phyloP scores from a whole-genome alignment of 2,329 filamentous ascomycete species.

The Microdochium paspali region DNA sequence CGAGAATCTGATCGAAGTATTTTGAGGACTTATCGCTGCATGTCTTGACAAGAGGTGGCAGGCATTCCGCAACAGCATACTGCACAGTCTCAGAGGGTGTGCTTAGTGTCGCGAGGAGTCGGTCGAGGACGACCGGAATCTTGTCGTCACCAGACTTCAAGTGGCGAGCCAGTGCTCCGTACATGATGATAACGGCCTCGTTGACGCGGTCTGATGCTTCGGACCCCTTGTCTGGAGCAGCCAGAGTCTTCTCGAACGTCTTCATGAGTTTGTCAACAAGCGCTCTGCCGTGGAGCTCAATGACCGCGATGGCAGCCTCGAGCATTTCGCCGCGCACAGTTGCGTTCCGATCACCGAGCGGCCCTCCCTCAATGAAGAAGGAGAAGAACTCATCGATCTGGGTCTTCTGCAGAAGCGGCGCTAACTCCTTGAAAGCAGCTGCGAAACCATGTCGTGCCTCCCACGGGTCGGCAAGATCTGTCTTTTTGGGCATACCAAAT shows the following conservation, averaged over 20 bases:
- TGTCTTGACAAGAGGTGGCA: slow-evolving; percentile 81
- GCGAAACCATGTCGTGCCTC: slow-evolving; percentile 85
- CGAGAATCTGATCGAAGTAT: slow-evolving; percentile 73
- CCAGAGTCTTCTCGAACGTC: slow-evolving; percentile 81
- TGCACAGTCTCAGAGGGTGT: slow-evolving; percentile 96
- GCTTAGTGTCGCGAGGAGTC: slow-evolving; percentile 76
- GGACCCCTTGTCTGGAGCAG: slow-evolving; percentile 72
- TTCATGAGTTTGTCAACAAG: slow-evolving; percentile 87
- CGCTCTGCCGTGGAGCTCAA: slow-evolving; percentile 69
- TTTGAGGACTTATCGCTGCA: slow-evolving; percentile 67
- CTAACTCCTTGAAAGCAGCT: slow-evolving; percentile 75
- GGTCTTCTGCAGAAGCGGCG: slow-evolving; percentile 55
- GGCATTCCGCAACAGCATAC: slow-evolving; percentile 88
- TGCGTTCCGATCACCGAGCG: slow-evolving; percentile 72
- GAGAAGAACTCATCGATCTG: slow-evolving; percentile 70
- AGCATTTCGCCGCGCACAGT: slow-evolving; percentile 84
- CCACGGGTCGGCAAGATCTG: slow-evolving; percentile 83
- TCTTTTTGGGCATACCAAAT: slow-evolving; percentile 89
- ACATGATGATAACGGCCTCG: slow-evolving; percentile 95
- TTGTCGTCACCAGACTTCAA: slow-evolving; percentile 76
- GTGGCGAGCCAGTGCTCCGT: slow-evolving; percentile 86
- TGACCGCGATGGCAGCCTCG: slow-evolving; percentile 74
- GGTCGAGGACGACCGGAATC: slow-evolving; percentile 78
- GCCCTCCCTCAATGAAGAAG: slow-evolving; percentile 79
- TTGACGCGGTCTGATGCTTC: slow-evolving; percentile 83